Evolutionary conservation across 2,329 filamentous ascomycete genomes (phyloP).

Genomic region (Colletotrichum chlorophyti): DNA sequence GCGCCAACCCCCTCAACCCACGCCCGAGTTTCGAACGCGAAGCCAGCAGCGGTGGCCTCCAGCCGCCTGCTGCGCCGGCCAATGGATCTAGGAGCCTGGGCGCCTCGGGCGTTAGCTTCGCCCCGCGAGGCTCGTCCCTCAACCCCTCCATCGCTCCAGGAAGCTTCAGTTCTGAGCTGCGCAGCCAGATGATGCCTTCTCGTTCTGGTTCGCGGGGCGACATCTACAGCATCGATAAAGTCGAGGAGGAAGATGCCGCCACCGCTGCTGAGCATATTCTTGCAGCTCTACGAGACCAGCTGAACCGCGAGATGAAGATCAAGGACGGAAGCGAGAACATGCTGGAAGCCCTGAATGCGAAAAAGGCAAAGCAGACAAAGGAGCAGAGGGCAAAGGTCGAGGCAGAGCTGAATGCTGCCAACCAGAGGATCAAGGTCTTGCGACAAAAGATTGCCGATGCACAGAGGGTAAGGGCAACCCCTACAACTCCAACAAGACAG

Average conservation of each 20-base stretch:
- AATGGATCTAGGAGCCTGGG: slow-evolving; percentile 51
- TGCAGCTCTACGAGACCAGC: slow-evolving; percentile 77
- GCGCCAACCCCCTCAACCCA: slow-evolving; percentile 41
- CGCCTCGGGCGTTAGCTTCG: slow-evolving; percentile 66
- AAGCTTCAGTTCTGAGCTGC: slow-evolving; percentile 89
- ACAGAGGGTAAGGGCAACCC: slow-evolving; percentile 55
- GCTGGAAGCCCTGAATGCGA: slow-evolving; percentile 90
- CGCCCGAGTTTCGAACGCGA: slow-evolving; percentile 64
- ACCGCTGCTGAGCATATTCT: slow-evolving; percentile 74
- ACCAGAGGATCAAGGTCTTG: slow-evolving; percentile 70
- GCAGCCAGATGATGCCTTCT: slow-evolving; percentile 72
- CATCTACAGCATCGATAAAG: slow-evolving; percentile 58
- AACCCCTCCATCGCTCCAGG: slow-evolving; percentile 76
- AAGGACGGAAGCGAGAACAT: slow-evolving; percentile 98
- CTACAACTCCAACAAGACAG: slow-evolving; percentile 59
- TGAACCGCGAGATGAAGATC: slow-evolving; percentile 97
- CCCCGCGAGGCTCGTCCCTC: slow-evolving; percentile 72
- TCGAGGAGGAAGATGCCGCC: slow-evolving; percentile 67
- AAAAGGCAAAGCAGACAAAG: slow-evolving; percentile 94
- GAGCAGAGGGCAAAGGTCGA: slow-evolving; percentile 82
- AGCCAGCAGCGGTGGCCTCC: slow-evolving; percentile 49
- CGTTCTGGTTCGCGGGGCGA: slow-evolving; percentile 67
- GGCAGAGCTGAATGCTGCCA: slow-evolving; percentile 89
- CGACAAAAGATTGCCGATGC: slow-evolving; percentile 66
- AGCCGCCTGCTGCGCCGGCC: slow-evolving; percentile 44